Conservation (phyloP, 1,284 basidiomycete genomes). For the Ceratobasidium sp. region DNA sequence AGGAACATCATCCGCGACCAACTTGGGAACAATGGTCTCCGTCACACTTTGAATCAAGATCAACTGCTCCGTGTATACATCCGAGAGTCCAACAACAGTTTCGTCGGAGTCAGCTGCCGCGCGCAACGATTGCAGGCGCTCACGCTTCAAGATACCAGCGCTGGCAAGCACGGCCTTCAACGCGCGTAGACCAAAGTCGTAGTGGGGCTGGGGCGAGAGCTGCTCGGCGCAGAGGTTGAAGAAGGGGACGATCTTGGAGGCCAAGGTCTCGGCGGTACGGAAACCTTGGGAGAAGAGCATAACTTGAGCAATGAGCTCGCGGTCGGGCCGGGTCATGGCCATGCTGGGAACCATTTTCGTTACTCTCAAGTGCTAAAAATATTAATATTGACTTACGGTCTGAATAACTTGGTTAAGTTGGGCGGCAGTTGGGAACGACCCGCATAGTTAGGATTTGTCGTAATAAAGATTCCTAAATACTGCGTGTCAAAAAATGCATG, state of each 20-base stretch:
- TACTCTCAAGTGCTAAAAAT: constrained; percentile 6
- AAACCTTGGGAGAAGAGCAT: constrained; percentile 99
- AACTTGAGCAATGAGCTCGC: constrained; percentile 98
- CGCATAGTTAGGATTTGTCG: constrained; percentile 98
- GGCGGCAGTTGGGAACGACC: constrained; percentile 97
- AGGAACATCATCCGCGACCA: constrained; percentile 97
- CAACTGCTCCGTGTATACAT: constrained; percentile 87
- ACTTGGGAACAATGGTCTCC: constrained; percentile 98
- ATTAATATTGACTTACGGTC: constrained; percentile 69
- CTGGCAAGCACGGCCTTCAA: constrained; percentile 96
- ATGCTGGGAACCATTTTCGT: constrained; percentile 67
- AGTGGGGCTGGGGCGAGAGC: constrained; percentile 96
- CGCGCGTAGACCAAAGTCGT: constrained; percentile 98
- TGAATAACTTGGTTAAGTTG: constrained; percentile 95
- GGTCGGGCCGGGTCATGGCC: constrained; percentile 99
- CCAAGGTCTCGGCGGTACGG: constrained; percentile 94
- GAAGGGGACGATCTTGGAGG: constrained; percentile 98
- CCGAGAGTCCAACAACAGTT: constrained; percentile 63
- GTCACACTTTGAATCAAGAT: constrained; percentile 99
- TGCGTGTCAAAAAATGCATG: constrained; percentile 17
- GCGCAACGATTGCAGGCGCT: constrained; percentile 71
- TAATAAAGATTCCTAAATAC: constrained; percentile 86
- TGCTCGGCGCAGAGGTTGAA: constrained; percentile 99
- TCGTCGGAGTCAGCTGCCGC: constrained; percentile 56
- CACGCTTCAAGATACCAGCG: constrained; percentile 97